phyloP scores from a whole-genome alignment of 495 filamentous ascomycete species.

The Penicillium egyptiacum region DNA sequence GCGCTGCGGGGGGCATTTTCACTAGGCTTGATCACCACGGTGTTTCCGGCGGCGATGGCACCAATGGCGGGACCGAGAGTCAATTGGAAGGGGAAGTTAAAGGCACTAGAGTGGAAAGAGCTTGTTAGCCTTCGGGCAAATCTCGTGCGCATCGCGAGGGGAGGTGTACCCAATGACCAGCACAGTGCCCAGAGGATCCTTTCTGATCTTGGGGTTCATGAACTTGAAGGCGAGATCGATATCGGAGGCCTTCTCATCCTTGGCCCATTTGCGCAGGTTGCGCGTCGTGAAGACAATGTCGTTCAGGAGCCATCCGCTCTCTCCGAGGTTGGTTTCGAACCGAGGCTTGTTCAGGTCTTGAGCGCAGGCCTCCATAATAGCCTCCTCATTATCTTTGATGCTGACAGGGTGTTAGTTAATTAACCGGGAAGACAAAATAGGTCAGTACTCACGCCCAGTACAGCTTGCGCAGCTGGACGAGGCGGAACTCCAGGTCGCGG shows the following conservation, averaged over 20 bases:
- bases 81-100: slow-evolving; percentile 88
- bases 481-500: slow-evolving; percentile 74
- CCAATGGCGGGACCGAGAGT: slow-evolving; percentile 77
- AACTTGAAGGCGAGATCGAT: slow-evolving; percentile 64
- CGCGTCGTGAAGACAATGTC: slow-evolving; percentile 75
- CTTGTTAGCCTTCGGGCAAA: slow-evolving; percentile 13
- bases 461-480: slow-evolving; percentile 83
- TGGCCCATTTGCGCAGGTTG: slow-evolving; percentile 76
- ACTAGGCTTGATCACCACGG: slow-evolving; percentile 84
- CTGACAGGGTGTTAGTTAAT: slow-evolving; percentile 31
- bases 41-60: slow-evolving; percentile 89
- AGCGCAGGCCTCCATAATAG: slow-evolving; percentile 67
- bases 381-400: slow-evolving; percentile 70
- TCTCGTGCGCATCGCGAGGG: background rate
- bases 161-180: slow-evolving; percentile 75
- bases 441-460: slow-evolving; percentile 74
- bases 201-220: slow-evolving; percentile 73
- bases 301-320: slow-evolving; percentile 70
- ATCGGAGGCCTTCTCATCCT: slow-evolving; percentile 74
- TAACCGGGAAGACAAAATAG: background rate
- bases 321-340: slow-evolving; percentile 69
- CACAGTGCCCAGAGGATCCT: slow-evolving; percentile 83
- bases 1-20: slow-evolving; percentile 76
- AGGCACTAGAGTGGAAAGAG: slow-evolving; percentile 52
- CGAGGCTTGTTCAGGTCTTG: slow-evolving; percentile 71